These are phyloP conservation scores for Jaminaea rosea DNA, from an alignment of 1,284 basidiomycete species.

Conservation along the genomic window DNA sequence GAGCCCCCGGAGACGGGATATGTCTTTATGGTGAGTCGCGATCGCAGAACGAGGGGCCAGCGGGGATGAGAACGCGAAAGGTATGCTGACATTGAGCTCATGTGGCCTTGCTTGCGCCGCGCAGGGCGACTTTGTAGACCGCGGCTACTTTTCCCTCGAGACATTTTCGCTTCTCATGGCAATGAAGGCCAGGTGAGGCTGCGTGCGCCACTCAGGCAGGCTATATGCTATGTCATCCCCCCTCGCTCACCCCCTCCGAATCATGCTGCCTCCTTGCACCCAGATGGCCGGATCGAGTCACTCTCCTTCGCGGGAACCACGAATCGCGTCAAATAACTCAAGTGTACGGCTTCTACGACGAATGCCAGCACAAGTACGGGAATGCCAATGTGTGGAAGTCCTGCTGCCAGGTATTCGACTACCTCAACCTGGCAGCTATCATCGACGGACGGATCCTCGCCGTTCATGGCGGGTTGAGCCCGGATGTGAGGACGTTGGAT, in stretches of 20 bases:
- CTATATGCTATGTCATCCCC: not conserved
- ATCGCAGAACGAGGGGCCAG: not conserved
- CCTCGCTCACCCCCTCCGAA: not conserved
- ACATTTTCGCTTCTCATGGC: conserved; percentile 82
- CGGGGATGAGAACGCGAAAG: too few species aligned
- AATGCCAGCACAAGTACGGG: conserved; percentile 93
- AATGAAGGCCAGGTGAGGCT: conserved; percentile 79
- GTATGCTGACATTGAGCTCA: too few species aligned
- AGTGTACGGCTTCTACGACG: conserved; percentile 96
- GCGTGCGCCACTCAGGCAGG: conserved; percentile 18
- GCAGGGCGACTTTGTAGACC: conserved; percentile 93
- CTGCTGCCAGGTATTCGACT: conserved; percentile 90
- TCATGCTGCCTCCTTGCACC: not conserved
- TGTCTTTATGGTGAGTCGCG: conserved; percentile 75
- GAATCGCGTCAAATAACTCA: conserved; percentile 94
- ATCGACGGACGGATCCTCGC: conserved; percentile 84
- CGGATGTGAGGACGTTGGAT: conserved; percentile 82
- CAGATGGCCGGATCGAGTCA: conserved; percentile 86
- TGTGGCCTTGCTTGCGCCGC: too few species aligned
- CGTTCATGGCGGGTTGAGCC: conserved; percentile 84
- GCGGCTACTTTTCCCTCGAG: conserved; percentile 93
- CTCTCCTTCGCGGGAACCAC: conserved; percentile 84
- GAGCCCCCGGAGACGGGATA: conserved; percentile 81
- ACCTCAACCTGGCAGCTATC: conserved; percentile 80
- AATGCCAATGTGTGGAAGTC: conserved; percentile 89